phyloP scores from a whole-genome alignment of 2,329 filamentous ascomycete genomes.

The Atkinsonella texensis region DNA sequence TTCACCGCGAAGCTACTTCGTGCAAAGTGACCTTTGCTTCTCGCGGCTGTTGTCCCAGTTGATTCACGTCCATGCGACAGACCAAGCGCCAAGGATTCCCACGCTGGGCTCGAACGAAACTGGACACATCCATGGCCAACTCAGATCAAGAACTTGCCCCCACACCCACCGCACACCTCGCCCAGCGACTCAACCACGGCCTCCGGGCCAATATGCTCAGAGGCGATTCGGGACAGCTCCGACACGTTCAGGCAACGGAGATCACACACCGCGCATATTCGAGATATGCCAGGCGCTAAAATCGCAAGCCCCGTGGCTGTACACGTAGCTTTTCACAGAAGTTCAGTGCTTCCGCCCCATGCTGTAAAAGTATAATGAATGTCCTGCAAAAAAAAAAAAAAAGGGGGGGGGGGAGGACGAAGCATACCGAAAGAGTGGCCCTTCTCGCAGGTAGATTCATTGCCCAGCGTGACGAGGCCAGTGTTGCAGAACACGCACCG shows the following conservation, averaged over 20 bases:
- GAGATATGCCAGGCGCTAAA: slow-evolving; percentile 39
- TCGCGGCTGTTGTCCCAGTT: no score
- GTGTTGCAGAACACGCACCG: slow-evolving; percentile 36
- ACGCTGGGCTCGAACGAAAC: not conserved
- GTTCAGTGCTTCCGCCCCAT: not conserved
- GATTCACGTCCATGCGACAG: no score
- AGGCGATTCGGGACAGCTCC: slow-evolving; percentile 25
- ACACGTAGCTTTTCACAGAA: slow-evolving; percentile 32
- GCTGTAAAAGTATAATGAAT: no score
- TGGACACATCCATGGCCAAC: not conserved
- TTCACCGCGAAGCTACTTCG: no score
- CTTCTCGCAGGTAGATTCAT: slow-evolving; percentile 26
- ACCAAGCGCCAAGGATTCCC: not conserved
- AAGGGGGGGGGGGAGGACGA: not conserved
- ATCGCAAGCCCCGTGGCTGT: slow-evolving; percentile 42
- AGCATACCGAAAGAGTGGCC: slow-evolving; percentile 29
- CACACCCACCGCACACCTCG: slow-evolving; percentile 27
- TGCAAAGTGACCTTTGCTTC: no score
- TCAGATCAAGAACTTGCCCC: slow-evolving; percentile 28
- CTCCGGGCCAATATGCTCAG: slow-evolving; percentile 17
- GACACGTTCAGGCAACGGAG: slow-evolving; percentile 35
- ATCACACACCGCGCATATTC: slow-evolving; percentile 43
- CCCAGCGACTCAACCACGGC: slow-evolving; percentile 18
- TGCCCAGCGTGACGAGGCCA: slow-evolving; percentile 19
- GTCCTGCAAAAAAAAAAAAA: not conserved